Base-by-base conservation (phyloP, 805 yeast species). In the Nakazawaea ambrosiae region DNA sequence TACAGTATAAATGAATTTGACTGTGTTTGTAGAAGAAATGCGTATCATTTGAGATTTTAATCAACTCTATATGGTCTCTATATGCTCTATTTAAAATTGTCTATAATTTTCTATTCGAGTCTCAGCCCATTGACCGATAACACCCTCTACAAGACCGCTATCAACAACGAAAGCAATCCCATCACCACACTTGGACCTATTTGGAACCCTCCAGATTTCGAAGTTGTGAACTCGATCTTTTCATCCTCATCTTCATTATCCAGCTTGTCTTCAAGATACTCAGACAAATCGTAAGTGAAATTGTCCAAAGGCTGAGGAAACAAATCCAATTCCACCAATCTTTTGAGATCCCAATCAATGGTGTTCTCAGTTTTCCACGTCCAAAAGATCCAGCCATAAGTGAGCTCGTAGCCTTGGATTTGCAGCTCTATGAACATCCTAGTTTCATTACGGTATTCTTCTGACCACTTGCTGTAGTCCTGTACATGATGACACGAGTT, bases 331-430 rank as follows among this genome's bases (percentile, higher is more conserved):
- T 58, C 65, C 16, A 73, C 58, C 49, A 89, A 70, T 45, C 65
- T 63, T 49, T 68, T 66, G 64, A 84, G 70, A 60, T 85, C 95
- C 97, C 97, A 89, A 57, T 89, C 96, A 38, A 81, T 56, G 16
- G 85, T 66, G 47, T 60, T 61, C 61, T 89, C 96, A 20, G 95
- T 83, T 68, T 88, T 89, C 81, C 86, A 88, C 57, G 81, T 75
- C 97, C 97, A 89, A 67, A 84, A 81, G 41, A 86, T 73, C 96
- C 96, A 89, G 23, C 97, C 97, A 25, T 68, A 72, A 41, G 76
- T 70, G 49, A 79, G 85, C 39, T 58, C 63, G 34, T 54, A 43
- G 2, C 96, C 86, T 55, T 89, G 96, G 53, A 89, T 64, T 68
- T 89, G 96, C 34, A 96, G 95, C 64, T 89, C 96, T 35, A 88